Evolutionary conservation across 2,329 filamentous ascomycete genomes (phyloP).

Genomic region (Juglanconis oblonga): DNA sequence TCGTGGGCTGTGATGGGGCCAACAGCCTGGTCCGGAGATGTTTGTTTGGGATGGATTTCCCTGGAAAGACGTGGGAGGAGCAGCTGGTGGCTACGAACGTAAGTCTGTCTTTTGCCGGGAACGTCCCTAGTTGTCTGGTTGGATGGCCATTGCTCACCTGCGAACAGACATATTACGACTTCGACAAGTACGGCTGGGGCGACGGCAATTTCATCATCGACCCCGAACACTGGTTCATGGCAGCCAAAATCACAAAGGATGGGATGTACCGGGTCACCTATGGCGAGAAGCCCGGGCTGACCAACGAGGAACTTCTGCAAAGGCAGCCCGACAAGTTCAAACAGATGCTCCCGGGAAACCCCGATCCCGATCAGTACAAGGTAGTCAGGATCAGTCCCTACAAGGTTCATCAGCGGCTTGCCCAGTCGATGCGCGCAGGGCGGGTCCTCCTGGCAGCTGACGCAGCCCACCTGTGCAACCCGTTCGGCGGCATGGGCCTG

Average conservation of each 20-base stretch:
- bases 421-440: neutral
- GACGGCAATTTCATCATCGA: constrained; percentile 47
- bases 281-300: constrained; percentile 40
- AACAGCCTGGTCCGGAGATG: constrained; percentile 31
- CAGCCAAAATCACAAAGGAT: constrained; percentile 44
- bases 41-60: constrained; percentile 37
- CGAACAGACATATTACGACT: constrained; percentile 36
- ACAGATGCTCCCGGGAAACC: constrained; percentile 45
- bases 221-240: constrained; percentile 48
- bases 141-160: neutral
- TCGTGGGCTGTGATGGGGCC: constrained; percentile 40
- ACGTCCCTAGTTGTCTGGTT: neutral
- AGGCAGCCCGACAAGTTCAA: constrained; percentile 42
- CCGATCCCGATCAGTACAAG: constrained; percentile 44
- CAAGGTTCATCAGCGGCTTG: constrained; percentile 32
- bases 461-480: constrained; percentile 11
- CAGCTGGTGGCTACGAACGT: constrained; percentile 49
- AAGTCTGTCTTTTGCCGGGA: constrained; percentile 17
- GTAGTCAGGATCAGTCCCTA: constrained; percentile 43
- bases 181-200: constrained; percentile 34
- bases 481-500: constrained; percentile 8
- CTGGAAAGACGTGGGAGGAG: constrained; percentile 42
- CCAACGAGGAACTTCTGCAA: constrained; percentile 38
- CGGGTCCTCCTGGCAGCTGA: constrained; percentile 6
- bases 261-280: constrained; percentile 51